These are phyloP conservation scores for Phytophthora foliorum DNA, from an alignment of 352 stramenopile genomes.

Conservation along the genomic window DNA sequence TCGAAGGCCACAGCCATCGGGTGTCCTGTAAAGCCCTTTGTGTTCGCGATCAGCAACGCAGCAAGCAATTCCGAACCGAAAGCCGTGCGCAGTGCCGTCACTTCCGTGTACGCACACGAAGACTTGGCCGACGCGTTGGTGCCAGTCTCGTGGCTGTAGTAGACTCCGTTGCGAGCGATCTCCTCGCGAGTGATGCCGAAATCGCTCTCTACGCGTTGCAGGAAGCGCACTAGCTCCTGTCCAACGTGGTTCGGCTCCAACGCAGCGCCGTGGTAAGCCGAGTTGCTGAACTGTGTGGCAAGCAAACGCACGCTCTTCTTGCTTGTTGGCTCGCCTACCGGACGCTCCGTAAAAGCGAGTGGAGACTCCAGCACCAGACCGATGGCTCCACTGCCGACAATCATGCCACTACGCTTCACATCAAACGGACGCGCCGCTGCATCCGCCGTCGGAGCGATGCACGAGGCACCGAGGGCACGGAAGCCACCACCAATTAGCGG, in stretches of 20 bases:
- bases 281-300: constrained; percentile 96
- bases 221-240: constrained; percentile 92
- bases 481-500: constrained; percentile 97
- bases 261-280: constrained; percentile 95
- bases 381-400: constrained; percentile 93
- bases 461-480: constrained; percentile 94
- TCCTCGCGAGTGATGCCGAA: constrained; percentile 93
- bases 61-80: constrained; percentile 77
- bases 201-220: constrained; percentile 89
- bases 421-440: constrained; percentile 95
- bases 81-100: constrained; percentile 69
- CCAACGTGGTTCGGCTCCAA: constrained; percentile 95
- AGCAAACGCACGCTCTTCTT: constrained; percentile 81
- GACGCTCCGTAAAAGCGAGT: constrained; percentile 37
- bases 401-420: constrained; percentile 93
- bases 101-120: constrained; percentile 96
- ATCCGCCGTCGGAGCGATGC: constrained; percentile 77
- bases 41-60: constrained; percentile 91
- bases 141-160: constrained; percentile 98
- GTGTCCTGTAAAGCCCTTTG: constrained; percentile 96
- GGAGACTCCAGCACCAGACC: constrained; percentile 82
- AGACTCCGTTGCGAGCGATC: constrained; percentile 94
- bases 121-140: constrained; percentile 94
- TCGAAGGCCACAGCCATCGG: constrained; percentile 98
- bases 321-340: neutral